Evolutionary conservation across 768 basidiomycete genomes (phyloP).

Genomic region (Rubroboletus pulcherrimus): DNA sequence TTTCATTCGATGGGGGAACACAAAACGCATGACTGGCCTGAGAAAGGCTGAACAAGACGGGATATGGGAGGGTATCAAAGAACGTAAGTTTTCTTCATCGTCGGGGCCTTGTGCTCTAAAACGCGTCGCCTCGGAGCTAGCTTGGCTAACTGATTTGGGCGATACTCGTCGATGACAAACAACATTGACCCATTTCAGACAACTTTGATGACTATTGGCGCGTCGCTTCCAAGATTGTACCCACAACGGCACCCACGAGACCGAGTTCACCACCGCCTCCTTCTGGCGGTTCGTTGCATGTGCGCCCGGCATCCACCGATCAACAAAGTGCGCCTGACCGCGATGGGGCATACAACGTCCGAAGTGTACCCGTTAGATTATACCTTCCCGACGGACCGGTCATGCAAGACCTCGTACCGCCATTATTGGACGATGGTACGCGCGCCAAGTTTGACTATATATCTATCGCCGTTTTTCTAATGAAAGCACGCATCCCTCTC

Average conservation of each 20-base stretch:
- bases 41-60: conserved; percentile 92
- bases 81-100: conserved; percentile 59
- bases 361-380: conserved; percentile 84
- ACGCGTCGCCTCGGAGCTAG: conserved; percentile 9
- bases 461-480: not conserved
- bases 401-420: conserved; percentile 84
- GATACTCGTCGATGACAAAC: conserved; percentile 11
- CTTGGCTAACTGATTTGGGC: conserved; percentile 22
- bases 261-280: conserved; percentile 53
- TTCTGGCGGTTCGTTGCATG: conserved; percentile 55
- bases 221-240: conserved; percentile 89
- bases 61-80: conserved; percentile 94
- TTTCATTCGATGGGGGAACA: conserved; percentile 95
- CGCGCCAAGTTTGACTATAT: not conserved
- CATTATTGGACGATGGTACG: conserved; percentile 73
- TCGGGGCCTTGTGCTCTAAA: conserved; percentile 21
- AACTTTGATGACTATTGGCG: conserved; percentile 96
- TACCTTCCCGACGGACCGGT: conserved; percentile 90
- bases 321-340: conserved; percentile 52
- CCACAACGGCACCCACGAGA: conserved; percentile 64
- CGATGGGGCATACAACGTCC: conserved; percentile 83
- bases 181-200: conserved; percentile 47
- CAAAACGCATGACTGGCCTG: conserved; percentile 87
- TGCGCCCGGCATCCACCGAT: conserved; percentile 63
- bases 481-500: not conserved